Evolutionary conservation across 352 stramenopile species (phyloP).

Genomic region (Stephanocyclus meneghinianus): DNA sequence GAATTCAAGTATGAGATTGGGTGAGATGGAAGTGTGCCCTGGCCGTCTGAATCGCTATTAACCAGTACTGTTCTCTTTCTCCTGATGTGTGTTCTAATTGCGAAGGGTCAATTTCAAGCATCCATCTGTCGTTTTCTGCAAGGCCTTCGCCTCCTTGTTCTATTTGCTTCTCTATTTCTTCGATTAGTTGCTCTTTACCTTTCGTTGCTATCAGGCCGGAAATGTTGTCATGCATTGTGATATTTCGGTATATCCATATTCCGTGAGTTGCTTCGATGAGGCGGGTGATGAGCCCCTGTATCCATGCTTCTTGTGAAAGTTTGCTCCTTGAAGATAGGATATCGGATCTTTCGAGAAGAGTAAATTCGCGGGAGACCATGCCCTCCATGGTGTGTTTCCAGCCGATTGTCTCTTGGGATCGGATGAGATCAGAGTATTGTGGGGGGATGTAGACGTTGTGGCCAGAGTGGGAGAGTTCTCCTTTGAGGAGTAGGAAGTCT

Average conservation of each 20-base stretch:
- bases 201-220: background rate
- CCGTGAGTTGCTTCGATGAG: conserved; percentile 2
- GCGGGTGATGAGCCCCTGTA: background rate
- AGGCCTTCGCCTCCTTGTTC: background rate
- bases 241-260: conserved; percentile 11
- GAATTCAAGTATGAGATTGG: too few species aligned
- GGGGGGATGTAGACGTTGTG: background rate
- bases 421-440: background rate
- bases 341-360: too few species aligned
- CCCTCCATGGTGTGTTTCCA: conserved; percentile 6
- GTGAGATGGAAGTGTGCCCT: background rate
- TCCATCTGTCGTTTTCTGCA: background rate
- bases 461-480: too few species aligned
- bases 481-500: background rate
- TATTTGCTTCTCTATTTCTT: too few species aligned
- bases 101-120: conserved; percentile 2
- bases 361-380: background rate
- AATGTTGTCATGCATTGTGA: background rate
- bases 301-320: background rate
- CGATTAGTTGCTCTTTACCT: background rate
- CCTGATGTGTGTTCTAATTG: background rate
- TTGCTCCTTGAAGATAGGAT: background rate
- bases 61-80: background rate
- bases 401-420: conserved; percentile 3
- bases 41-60: background rate